phyloP scores from a whole-genome alignment of 2,329 filamentous ascomycete genomes.

The Aspergillus glaucus region DNA sequence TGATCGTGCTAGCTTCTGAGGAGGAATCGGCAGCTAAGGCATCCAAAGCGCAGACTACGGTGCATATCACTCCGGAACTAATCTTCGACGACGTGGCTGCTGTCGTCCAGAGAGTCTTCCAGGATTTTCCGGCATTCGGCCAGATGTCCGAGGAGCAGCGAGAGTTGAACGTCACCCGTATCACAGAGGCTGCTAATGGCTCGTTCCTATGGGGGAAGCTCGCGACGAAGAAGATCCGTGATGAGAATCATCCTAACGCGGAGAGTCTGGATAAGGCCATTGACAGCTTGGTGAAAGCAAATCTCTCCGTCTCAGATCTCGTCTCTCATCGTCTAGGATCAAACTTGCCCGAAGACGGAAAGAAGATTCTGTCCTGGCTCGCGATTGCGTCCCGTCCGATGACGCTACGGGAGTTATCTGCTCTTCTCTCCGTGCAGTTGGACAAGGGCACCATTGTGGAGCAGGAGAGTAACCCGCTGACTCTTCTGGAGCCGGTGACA shows the following conservation, averaged over 20 bases:
- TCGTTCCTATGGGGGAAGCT: conserved; percentile 39
- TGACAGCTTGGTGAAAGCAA: conserved; percentile 19
- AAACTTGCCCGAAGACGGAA: conserved; percentile 24
- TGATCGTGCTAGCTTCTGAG: conserved; percentile 27
- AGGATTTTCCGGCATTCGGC: conserved; percentile 16
- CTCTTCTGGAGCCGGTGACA: conserved; percentile 23
- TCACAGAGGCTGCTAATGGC: conserved; percentile 28
- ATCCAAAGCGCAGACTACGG: conserved; percentile 7
- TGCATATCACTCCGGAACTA: conserved; percentile 26
- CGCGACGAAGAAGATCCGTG: conserved; percentile 22
- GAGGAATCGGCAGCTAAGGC: conserved; percentile 4
- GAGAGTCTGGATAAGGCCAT: conserved; percentile 24
- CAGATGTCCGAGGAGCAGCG: conserved; percentile 25
- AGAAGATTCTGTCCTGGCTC: conserved; percentile 32
- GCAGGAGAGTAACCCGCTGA: conserved; percentile 17
- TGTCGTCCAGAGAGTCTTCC: conserved; percentile 25
- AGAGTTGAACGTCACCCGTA: conserved; percentile 26
- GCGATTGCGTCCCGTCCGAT: conserved; percentile 32
- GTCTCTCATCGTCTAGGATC: conserved; percentile 21
- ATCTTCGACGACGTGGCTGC: conserved; percentile 32
- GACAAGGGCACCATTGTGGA: conserved; percentile 26
- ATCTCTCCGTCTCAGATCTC: conserved; percentile 25
- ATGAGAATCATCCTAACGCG: conserved; percentile 15
- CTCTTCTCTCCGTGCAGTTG: conserved; percentile 23
- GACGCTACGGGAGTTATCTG: conserved; percentile 24